phyloP scores from a whole-genome alignment of 805 yeast genomes.

The Candida xiaguanensis region DNA sequence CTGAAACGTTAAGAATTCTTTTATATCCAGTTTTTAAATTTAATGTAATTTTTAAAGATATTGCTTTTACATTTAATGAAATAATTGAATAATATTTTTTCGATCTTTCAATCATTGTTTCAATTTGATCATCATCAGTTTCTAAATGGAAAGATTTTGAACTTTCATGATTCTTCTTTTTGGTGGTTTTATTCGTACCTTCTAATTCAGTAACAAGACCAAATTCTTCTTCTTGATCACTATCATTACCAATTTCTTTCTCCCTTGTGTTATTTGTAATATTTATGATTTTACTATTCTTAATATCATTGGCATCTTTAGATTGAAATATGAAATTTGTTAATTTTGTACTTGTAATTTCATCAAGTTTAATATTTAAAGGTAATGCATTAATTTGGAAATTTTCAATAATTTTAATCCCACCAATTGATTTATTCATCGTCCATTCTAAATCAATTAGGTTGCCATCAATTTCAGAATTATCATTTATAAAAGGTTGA shows the following conservation, averaged over 20 bases:
- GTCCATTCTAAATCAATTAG: slow-evolving; percentile 38
- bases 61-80: slow-evolving; percentile 38
- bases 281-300: slow-evolving; percentile 10
- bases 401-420: slow-evolving; percentile 37
- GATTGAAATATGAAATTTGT: slow-evolving; percentile 34
- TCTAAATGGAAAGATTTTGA: too few relatives aligned
- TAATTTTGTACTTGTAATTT: slow-evolving; percentile 35
- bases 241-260: background rate
- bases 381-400: slow-evolving; percentile 36
- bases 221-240: slow-evolving; percentile 10
- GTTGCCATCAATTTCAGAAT: slow-evolving; percentile 9
- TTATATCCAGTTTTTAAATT: slow-evolving; percentile 30
- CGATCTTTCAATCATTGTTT: slow-evolving; percentile 73
- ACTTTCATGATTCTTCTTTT: slow-evolving; percentile 3
- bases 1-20: slow-evolving; percentile 34
- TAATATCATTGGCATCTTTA: slow-evolving; percentile 13
- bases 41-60: slow-evolving; percentile 32
- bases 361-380: slow-evolving; percentile 35
- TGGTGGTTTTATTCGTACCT: slow-evolving; percentile 12
- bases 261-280: slow-evolving; percentile 7
- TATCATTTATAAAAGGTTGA: slow-evolving; percentile 21
- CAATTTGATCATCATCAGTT: slow-evolving; percentile 23
- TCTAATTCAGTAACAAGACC: slow-evolving; percentile 12
- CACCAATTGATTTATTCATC: slow-evolving; percentile 40
- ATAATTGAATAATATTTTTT: slow-evolving; percentile 68